Conservation (phyloP, 371 early-diverging fungal genomes). For the Apophysomyces sp. region DNA sequence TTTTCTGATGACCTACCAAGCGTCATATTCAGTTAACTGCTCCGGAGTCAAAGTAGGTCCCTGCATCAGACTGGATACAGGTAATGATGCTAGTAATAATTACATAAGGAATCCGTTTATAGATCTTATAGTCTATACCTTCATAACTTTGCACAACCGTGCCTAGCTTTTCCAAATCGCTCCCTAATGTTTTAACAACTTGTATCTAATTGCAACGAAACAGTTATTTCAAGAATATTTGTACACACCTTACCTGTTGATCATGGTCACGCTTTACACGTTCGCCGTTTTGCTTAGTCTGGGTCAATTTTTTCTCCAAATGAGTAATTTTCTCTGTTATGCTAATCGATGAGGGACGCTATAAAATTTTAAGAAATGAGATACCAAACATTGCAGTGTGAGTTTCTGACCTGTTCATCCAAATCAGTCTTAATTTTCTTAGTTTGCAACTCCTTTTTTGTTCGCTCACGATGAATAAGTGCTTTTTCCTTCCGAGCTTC, state of each 20-base stretch:
- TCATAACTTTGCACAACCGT: constrained; percentile 47
- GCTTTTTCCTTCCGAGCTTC: constrained; percentile 73
- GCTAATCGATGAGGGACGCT: constrained; percentile 60
- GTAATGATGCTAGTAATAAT: constrained; percentile 15
- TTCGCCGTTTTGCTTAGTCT: constrained; percentile 53
- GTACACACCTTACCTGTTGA: constrained; percentile 38
- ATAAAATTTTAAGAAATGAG: not conserved
- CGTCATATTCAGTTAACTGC: constrained; percentile 56
- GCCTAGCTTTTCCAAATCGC: constrained; percentile 43
- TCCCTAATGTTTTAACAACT: constrained; percentile 41
- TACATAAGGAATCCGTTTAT: not conserved
- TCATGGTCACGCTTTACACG: constrained; percentile 58
- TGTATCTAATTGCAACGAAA: constrained; percentile 7
- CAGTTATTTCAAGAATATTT: not conserved
- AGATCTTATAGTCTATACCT: constrained; percentile 14
- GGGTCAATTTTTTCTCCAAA: constrained; percentile 63
- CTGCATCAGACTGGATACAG: constrained; percentile 3
- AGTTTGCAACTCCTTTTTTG: constrained; percentile 69
- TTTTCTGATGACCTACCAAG: constrained; percentile 34
- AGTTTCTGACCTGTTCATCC: constrained; percentile 49
- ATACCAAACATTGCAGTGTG: not conserved
- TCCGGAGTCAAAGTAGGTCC: constrained; percentile 32
- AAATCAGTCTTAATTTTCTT: constrained; percentile 65
- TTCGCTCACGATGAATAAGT: constrained; percentile 70
- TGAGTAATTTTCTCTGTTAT: constrained; percentile 75